phyloP scores from a whole-genome alignment of 2,329 filamentous ascomycete genomes.

The Penicillium capsulatum region DNA sequence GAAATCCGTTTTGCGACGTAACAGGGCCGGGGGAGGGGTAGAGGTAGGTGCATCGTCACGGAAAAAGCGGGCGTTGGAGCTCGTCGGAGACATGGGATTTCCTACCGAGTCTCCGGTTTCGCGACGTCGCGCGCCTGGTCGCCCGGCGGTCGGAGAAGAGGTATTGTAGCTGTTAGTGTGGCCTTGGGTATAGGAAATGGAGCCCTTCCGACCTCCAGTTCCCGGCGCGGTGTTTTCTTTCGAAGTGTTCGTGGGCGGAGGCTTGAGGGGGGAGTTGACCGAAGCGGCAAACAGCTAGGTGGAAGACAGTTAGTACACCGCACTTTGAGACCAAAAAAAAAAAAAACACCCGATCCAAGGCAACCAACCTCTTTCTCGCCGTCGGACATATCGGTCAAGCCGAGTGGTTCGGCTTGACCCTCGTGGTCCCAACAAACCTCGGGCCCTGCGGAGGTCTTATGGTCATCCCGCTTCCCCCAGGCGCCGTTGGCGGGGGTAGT shows the following conservation, averaged over 20 bases:
- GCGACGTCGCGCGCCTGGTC: conserved; percentile 73
- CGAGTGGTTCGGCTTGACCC: conserved; percentile 67
- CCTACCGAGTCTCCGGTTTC: conserved; percentile 72
- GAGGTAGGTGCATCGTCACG: conserved; percentile 52
- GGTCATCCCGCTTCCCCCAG: conserved; percentile 76
- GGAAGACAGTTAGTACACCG: too few species aligned
- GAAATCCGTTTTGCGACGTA: conserved; percentile 60
- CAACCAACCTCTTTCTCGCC: conserved; percentile 59
- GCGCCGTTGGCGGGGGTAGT: conserved; percentile 60
- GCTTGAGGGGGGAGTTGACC: conserved; percentile 91
- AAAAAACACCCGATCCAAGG: conserved; percentile 8
- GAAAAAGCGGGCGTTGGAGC: conserved; percentile 44
- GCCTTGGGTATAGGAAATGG: conserved; percentile 65
- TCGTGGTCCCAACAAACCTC: conserved; percentile 84
- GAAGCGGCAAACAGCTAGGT: conserved; percentile 71
- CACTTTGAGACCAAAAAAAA: too few species aligned
- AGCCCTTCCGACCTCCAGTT: conserved; percentile 67
- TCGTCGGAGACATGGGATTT: conserved; percentile 48
- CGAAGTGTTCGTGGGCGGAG: conserved; percentile 62
- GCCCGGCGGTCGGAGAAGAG: conserved; percentile 67
- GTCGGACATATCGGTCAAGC: conserved; percentile 66
- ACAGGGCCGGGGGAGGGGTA: conserved; percentile 57
- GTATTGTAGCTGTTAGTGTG: conserved; percentile 62
- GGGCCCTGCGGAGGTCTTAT: conserved; percentile 73
- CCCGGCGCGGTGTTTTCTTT: conserved; percentile 51